Conservation (phyloP, 2,329 filamentous ascomycete species). For the Xylaria sp. region DNA sequence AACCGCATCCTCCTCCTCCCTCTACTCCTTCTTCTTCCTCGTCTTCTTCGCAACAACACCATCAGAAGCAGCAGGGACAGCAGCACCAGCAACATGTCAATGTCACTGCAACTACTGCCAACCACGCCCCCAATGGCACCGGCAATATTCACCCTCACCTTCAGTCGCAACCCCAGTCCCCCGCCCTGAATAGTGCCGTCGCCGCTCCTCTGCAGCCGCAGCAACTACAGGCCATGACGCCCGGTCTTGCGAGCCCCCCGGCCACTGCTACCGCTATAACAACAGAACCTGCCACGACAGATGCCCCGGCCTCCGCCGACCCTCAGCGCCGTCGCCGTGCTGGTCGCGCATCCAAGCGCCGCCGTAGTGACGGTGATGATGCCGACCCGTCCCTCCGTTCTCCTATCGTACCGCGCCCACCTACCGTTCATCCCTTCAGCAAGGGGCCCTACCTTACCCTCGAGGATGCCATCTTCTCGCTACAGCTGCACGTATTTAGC, state of each 20-base stretch:
- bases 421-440: conserved; percentile 40
- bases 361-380: conserved; percentile 28
- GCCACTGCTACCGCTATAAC: background rate
- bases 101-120: background rate
- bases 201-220: conserved; percentile 23
- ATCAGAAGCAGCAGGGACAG: conserved; percentile 32
- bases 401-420: conserved; percentile 29
- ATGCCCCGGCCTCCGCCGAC: conserved; percentile 12
- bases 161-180: conserved; percentile 24
- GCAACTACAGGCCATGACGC: conserved; percentile 27
- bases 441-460: conserved; percentile 45
- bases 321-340: conserved; percentile 29
- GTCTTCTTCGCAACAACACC: conserved; percentile 11
- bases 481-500: conserved; percentile 47
- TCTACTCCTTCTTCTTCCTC: background rate
- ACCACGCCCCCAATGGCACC: background rate
- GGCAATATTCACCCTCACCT: conserved; percentile 25
- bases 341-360: conserved; percentile 34
- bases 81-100: conserved; percentile 21
- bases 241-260: conserved; percentile 15
- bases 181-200: conserved; percentile 19
- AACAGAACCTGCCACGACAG: background rate
- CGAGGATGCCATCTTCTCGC: conserved; percentile 47
- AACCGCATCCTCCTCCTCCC: conserved; percentile 12
- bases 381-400: conserved; percentile 16